phyloP scores from a whole-genome alignment of 192 early-diverging fungal species.

The Coemansia javaensis region DNA sequence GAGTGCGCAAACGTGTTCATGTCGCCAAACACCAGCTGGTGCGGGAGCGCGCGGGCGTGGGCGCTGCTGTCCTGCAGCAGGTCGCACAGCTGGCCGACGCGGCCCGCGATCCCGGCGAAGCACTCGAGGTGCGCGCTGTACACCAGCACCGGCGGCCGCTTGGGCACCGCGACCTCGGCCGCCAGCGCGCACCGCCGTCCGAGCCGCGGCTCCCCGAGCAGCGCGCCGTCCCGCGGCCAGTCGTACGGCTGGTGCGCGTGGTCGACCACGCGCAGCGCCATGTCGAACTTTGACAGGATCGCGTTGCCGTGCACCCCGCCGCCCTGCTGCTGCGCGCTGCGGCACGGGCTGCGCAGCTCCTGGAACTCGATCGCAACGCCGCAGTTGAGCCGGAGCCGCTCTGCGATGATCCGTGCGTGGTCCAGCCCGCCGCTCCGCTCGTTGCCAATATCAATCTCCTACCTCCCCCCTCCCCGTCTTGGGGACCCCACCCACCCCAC shows the following conservation, averaged over 20 bases:
- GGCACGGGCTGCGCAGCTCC: constrained; percentile 59
- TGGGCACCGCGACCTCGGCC: constrained; percentile 52
- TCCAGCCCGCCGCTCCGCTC: constrained; percentile 58
- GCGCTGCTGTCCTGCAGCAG: constrained; percentile 57
- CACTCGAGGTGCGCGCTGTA: constrained; percentile 73
- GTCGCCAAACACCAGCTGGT: constrained; percentile 72
- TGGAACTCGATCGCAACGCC: constrained; percentile 70
- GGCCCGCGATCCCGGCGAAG: constrained; percentile 69
- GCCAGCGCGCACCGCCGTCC: constrained; percentile 60
- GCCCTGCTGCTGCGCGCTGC: constrained; percentile 59
- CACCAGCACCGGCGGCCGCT: constrained; percentile 55
- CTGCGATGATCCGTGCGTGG: constrained; percentile 61
- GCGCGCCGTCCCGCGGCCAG: constrained; percentile 61
- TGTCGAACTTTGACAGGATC: constrained; percentile 60
- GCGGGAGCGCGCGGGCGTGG: constrained; percentile 44
- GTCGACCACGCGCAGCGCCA: constrained; percentile 57
- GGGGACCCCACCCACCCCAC: no score
- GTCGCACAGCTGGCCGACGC: constrained; percentile 63
- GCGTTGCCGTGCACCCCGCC: constrained; percentile 80
- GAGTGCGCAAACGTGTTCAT: constrained; percentile 78
- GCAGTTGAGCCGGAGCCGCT: constrained; percentile 56
- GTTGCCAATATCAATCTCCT: constrained; percentile 72
- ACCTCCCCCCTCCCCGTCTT: background rate
- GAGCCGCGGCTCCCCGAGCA: constrained; percentile 61
- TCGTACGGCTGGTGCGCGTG: constrained; percentile 66